Base-by-base conservation (phyloP, 805 yeast genomes). In the Candida takata region DNA sequence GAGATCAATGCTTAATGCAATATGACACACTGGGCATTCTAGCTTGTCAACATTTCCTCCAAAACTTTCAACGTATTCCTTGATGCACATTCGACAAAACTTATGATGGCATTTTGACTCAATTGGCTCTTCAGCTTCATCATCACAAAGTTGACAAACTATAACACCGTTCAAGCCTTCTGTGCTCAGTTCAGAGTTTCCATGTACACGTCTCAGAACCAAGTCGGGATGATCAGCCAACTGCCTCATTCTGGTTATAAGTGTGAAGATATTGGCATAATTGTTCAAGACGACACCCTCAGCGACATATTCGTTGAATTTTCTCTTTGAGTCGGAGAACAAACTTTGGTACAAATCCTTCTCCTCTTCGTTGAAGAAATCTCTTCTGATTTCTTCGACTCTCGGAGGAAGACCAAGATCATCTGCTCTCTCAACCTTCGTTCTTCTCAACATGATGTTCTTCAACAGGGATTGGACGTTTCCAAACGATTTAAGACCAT, bases 221-320 rank as follows among this genome's bases (percentile, higher is more conserved):
- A 92, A 65, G 61, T 92, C 99, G 0, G 99, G 99, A 59, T 92
- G 99, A 57, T 92, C 98, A 0, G 98, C 97, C 49, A 92, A 67
- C 60, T 92, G 98, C 51, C 99, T 75, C 98, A 92, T 94, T 50
- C 98, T 69, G 0, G 98, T 92, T 51, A 92, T 88, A 38, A 92
- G 69, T 0, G 97, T 88, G 63, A 92, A 92, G 52, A 92, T 92
- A 52, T 92, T 92, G 31, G 98, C 98, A 62, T 92, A 92, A 58
- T 92, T 92, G 61, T 92, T 92, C 40, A 92, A 66, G 17, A 92
- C 97, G 27, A 92, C 96, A 60, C 98, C 98, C 54, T 85, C 90
- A 16, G 94, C 92, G 27, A 92, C 97, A 55, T 78, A 92, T 29
- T 87, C 92, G 51, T 84, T 85, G 65, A 86, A 92, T 49, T 82